phyloP scores from a whole-genome alignment of 2,329 filamentous ascomycete genomes.

The Alternaria arborescens region DNA sequence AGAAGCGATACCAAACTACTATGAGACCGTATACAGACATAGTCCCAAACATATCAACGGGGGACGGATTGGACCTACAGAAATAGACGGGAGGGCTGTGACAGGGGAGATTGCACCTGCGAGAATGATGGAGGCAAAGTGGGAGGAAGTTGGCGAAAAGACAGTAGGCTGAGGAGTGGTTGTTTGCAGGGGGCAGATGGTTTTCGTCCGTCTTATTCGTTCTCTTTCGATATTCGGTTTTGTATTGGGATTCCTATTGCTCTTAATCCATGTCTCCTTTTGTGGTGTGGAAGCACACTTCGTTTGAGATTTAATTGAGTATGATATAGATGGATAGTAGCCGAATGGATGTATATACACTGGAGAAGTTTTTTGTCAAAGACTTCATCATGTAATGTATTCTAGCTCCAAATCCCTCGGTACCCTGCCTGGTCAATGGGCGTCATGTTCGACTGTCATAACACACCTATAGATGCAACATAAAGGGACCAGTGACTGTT shows the following conservation, averaged over 20 bases:
- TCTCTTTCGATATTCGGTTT: background rate
- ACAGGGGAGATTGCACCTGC: background rate
- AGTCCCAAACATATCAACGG: background rate
- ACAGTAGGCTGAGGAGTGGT: background rate
- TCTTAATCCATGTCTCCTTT: background rate
- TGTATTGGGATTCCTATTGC: background rate
- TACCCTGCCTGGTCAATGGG: background rate
- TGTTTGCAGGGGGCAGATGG: background rate
- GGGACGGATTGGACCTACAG: background rate
- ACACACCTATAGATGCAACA: background rate
- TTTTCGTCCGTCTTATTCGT: background rate
- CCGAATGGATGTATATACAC: background rate
- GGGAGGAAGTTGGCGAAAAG: conserved; percentile 6
- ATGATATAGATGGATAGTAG: background rate
- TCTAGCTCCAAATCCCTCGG: background rate
- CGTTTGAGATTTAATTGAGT: no score
- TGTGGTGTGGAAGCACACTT: background rate
- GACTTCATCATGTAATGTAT: background rate
- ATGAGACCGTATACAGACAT: conserved; percentile 5
- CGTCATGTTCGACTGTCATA: background rate
- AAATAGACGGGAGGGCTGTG: conserved; percentile 1
- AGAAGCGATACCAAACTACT: conserved; percentile 11
- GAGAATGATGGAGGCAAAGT: background rate
- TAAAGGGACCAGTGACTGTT: background rate
- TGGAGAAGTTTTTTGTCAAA: background rate